Percentiles rank a stretch among this genome's conserved stretches.
Evolutionary conservation across 805 yeast genomes (phyloP).

Genomic region (Candida schatavii): DNA sequence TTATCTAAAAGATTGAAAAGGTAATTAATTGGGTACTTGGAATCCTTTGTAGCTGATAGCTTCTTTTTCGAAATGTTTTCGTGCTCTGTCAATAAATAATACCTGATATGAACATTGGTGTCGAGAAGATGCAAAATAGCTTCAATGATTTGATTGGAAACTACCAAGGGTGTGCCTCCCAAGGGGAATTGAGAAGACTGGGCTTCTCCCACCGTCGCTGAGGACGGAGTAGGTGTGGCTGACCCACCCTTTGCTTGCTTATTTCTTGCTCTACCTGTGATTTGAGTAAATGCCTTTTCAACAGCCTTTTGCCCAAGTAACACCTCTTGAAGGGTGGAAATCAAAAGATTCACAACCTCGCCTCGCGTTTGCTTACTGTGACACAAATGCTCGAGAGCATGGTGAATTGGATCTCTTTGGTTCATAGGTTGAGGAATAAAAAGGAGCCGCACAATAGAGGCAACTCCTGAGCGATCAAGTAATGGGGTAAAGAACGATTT

Average conservation of each 20-base stretch:
- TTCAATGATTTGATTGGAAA: conserved; percentile 77
- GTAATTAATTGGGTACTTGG: conserved; percentile 70
- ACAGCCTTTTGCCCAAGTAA: conserved; percentile 55
- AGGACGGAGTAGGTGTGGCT: conserved; percentile 6
- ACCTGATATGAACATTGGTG: conserved; percentile 62
- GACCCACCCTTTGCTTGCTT: conserved; percentile 15
- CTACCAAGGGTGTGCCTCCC: conserved; percentile 63
- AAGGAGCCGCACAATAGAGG: conserved; percentile 65
- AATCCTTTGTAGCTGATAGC: conserved; percentile 27
- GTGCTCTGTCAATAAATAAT: conserved; percentile 77
- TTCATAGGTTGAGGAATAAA: conserved; percentile 69
- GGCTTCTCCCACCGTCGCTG: not conserved
- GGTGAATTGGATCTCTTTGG: conserved; percentile 62
- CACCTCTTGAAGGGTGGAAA: conserved; percentile 78
- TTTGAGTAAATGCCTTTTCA: conserved; percentile 58
- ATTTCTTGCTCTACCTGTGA: conserved; percentile 46
- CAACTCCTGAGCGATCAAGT: conserved; percentile 72
- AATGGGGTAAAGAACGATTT: conserved; percentile 58
- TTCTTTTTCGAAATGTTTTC: conserved; percentile 38
- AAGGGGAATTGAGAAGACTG: conserved; percentile 43
- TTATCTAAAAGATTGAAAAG: conserved; percentile 62
- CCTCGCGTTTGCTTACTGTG: conserved; percentile 73
- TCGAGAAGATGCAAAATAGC: conserved; percentile 70
- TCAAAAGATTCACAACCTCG: conserved; percentile 66
- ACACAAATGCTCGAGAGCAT: conserved; percentile 64